Percentiles rank a stretch among this genome's conserved stretches.
Evolutionary conservation across 2,329 filamentous ascomycete genomes (phyloP).

Genomic region (Aspergillus viridinutans): DNA sequence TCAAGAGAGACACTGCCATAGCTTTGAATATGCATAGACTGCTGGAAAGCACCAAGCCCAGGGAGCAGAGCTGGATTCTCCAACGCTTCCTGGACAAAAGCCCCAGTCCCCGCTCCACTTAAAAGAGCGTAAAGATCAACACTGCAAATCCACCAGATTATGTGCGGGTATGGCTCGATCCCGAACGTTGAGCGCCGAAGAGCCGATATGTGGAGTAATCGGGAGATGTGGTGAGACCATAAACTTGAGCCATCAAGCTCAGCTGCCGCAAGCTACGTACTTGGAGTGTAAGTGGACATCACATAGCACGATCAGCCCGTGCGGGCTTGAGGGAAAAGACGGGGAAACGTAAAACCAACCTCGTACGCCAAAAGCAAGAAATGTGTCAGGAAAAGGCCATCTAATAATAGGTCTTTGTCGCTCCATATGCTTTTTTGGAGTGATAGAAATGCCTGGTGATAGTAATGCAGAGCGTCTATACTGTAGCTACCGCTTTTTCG

Average conservation of each 20-base stretch:
- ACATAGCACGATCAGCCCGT: constrained; percentile 1
- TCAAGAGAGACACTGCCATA: constrained; percentile 35
- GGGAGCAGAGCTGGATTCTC: constrained; percentile 46
- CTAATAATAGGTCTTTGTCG: constrained; percentile 50
- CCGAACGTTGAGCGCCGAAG: constrained; percentile 45
- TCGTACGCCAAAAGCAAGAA: constrained; percentile 56
- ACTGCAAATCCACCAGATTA: constrained; percentile 52
- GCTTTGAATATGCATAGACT: constrained; percentile 31
- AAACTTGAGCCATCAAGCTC: constrained; percentile 46
- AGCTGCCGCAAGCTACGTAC: constrained; percentile 42
- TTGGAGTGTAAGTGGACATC: constrained; percentile 10
- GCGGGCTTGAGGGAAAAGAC: background rate
- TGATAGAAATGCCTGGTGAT: constrained; percentile 50
- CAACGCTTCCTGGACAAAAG: constrained; percentile 47
- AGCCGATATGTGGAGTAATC: constrained; percentile 47
- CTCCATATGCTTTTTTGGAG: constrained; percentile 44
- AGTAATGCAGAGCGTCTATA: constrained; percentile 51
- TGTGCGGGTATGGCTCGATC: constrained; percentile 46
- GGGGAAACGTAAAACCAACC: constrained; percentile 26
- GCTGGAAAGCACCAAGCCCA: constrained; percentile 34
- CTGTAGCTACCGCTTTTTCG: constrained; percentile 44
- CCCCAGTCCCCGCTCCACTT: constrained; percentile 49
- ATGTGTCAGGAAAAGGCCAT: constrained; percentile 55
- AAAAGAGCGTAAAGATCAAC: constrained; percentile 55
- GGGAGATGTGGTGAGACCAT: constrained; percentile 53